These are phyloP conservation scores for Talaromyces albobiverticillius DNA, from an alignment of 2,329 filamentous ascomycete species.

Conservation along the genomic window DNA sequence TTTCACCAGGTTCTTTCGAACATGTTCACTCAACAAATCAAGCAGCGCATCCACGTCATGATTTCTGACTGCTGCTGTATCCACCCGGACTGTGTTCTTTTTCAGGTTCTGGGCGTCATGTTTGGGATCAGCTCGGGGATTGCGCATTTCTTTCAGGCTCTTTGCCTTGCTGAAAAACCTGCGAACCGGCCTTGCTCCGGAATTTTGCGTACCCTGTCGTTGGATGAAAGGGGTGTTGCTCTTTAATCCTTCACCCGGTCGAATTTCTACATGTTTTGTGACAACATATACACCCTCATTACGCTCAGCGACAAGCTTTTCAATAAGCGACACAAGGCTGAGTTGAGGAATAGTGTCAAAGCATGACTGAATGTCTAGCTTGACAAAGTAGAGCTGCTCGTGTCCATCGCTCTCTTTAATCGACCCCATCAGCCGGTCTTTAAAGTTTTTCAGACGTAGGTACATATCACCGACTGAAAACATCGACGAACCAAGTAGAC, in stretches of 20 bases:
- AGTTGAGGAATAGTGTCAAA: conserved; percentile 94
- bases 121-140: conserved; percentile 38
- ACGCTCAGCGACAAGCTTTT: conserved; percentile 53
- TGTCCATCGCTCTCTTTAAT: not conserved
- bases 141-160: conserved; percentile 39
- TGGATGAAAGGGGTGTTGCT: conserved; percentile 10
- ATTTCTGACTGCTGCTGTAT: conserved; percentile 59
- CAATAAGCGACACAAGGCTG: conserved; percentile 66
- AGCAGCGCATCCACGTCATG: conserved; percentile 62
- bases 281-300: conserved; percentile 65
- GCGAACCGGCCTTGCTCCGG: conserved; percentile 25
- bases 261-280: conserved; percentile 71
- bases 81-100: conserved; percentile 71
- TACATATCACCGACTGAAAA: conserved; percentile 82
- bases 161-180: conserved; percentile 56
- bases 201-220: conserved; percentile 7
- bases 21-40: conserved; percentile 70
- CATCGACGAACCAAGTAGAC: conserved; percentile 71
- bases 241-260: conserved; percentile 39
- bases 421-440: conserved; percentile 29
- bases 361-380: conserved; percentile 85
- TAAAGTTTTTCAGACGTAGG: conserved; percentile 67
- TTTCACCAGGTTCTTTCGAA: conserved; percentile 81
- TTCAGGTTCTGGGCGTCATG: conserved; percentile 53
- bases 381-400: conserved; percentile 72